phyloP scores from a whole-genome alignment of 2,329 filamentous ascomycete species.

The Colletotrichum orbiculare region DNA sequence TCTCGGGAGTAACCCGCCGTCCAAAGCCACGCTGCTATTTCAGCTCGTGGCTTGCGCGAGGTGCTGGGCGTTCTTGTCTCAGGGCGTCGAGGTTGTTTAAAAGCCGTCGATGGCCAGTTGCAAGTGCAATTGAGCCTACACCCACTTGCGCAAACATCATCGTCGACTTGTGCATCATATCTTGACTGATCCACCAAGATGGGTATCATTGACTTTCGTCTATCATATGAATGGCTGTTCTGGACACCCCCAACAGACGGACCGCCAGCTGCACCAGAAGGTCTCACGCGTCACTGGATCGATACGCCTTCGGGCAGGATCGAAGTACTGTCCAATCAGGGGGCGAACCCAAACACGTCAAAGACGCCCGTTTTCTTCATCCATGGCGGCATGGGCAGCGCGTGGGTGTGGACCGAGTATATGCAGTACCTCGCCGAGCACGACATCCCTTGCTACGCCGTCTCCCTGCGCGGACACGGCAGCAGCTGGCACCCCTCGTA shows the following conservation, averaged over 20 bases:
- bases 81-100: background rate
- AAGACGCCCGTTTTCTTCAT: constrained; percentile 59
- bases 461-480: constrained; percentile 64
- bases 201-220: constrained; percentile 42
- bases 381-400: constrained; percentile 66
- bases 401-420: constrained; percentile 63
- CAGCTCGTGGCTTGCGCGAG: constrained; percentile 17
- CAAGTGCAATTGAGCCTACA: background rate
- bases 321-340: constrained; percentile 60
- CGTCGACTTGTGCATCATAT: too few species aligned
- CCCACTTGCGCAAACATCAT: too few species aligned
- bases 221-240: constrained; percentile 47
- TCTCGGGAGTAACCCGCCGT: constrained; percentile 11
- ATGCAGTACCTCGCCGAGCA: constrained; percentile 58
- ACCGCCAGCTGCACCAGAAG: constrained; percentile 47
- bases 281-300: constrained; percentile 57
- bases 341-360: constrained; percentile 36
- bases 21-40: background rate
- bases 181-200: background rate
- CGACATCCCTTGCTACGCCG: constrained; percentile 61
- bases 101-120: constrained; percentile 3
- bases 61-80: constrained; percentile 3
- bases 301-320: constrained; percentile 56
- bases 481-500: constrained; percentile 62
- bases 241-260: constrained; percentile 43